Evolutionary conservation across 176 grass and related monocot species (phyloP), one percentile per base, ranked within the genome.

Genomic region (Tillandsia fasciculata): DNA sequence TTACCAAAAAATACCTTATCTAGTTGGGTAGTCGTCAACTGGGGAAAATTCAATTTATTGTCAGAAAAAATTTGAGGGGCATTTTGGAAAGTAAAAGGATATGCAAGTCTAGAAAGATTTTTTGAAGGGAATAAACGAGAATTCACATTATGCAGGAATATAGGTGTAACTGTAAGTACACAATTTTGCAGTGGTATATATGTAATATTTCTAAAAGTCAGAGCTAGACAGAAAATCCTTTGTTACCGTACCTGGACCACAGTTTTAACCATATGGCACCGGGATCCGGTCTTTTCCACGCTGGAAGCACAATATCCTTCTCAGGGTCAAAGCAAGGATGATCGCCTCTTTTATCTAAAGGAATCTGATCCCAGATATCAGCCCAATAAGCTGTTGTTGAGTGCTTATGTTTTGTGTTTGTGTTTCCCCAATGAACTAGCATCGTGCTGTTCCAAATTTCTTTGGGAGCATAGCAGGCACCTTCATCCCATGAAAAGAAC

Each of bases 401-500:
- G 64, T 87, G 78, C 56, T 77, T 80, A 78, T 97, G 89, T 83
- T 90, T 97, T 51, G 82, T 79, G 67, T 97, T 92, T 51, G 94
- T 91, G 80, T 97, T 97, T 52, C 94, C 94, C 94, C 94, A 97
- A 61, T 97, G 94, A 70, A 92, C 86, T 64, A 97, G 82, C 89
- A 97, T 92, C 81, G 90, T 97, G 79, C 84, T 90, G 14, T 89
- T 85, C 94, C 94, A 92, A 65, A 97, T 97, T 68, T 97, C 89
- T 85, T 75, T 90, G 57, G 94, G 94, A 78, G 94, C 86, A 89
- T 82, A 97, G 79, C 89, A 97, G 53, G 94, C 94, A 75, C 84
- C 94, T 97, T 97, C 94, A 77, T 97, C 94, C 94, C 89, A 97
- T 64, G 94, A 92, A 83, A 92, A 97, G 52, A 92, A 90, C 94